Percentiles rank a stretch among this genome's conserved stretches.
Conservation (phyloP, 306 rosid genomes). For the Adenanthera pavonina region DNA sequence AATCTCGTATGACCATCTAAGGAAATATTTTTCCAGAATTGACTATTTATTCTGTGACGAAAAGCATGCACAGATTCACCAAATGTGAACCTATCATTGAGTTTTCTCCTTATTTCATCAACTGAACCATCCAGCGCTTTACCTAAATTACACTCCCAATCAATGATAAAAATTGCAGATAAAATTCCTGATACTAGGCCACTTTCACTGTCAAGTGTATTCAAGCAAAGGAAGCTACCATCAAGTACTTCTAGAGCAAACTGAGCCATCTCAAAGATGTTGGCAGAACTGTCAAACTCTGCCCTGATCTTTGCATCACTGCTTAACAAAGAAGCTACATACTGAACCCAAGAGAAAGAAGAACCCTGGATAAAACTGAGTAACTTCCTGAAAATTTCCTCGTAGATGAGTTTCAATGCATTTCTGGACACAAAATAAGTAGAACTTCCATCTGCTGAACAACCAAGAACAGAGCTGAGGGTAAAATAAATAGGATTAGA, state of each 20-base stretch:
- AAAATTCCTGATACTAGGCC: constrained; percentile 67
- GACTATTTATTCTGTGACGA: constrained; percentile 57
- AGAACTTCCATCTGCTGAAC: constrained; percentile 59
- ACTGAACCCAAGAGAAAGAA: constrained; percentile 70
- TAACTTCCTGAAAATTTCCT: constrained; percentile 72
- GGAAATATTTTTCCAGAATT: constrained; percentile 61
- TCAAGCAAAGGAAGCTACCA: constrained; percentile 71
- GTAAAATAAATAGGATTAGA: constrained; percentile 36
- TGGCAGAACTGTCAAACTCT: constrained; percentile 54
- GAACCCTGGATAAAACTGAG: constrained; percentile 69
- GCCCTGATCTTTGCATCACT: constrained; percentile 43
- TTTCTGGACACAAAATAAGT: constrained; percentile 68
- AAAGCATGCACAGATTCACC: constrained; percentile 62
- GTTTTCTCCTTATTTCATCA: constrained; percentile 50
- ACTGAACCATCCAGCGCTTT: constrained; percentile 47
- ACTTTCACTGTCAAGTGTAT: constrained; percentile 64
- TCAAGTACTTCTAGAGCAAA: constrained; percentile 84
- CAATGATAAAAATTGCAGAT: constrained; percentile 71
- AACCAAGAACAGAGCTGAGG: constrained; percentile 89
- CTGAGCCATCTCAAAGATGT: constrained; percentile 58
- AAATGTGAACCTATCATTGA: constrained; percentile 55
- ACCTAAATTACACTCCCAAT: constrained; percentile 71
- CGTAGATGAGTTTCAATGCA: constrained; percentile 60
- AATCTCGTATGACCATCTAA: constrained; percentile 53
- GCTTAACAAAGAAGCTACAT: constrained; percentile 58